phyloP scores from a whole-genome alignment of 2,329 filamentous ascomycete species.

The Aureobasidium sp. region DNA sequence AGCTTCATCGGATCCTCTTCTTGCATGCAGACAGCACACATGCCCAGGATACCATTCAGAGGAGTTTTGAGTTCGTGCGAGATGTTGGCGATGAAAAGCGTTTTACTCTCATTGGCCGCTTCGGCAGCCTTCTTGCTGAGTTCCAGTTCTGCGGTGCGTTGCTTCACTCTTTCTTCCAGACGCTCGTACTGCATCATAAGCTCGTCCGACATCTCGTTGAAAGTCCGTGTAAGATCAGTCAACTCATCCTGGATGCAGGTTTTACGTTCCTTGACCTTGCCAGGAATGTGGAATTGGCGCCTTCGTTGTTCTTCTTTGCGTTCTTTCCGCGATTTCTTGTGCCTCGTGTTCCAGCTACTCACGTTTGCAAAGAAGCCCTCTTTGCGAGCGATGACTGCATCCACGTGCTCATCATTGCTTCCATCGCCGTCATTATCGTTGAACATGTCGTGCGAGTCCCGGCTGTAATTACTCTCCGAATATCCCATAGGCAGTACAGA shows the following conservation, averaged over 20 bases:
- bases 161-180: constrained; percentile 74
- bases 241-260: constrained; percentile 74
- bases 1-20: constrained; percentile 72
- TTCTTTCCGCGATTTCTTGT: constrained; percentile 23
- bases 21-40: constrained; percentile 89
- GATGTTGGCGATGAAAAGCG: constrained; percentile 94
- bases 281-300: constrained; percentile 71
- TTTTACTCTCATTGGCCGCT: constrained; percentile 95
- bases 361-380: constrained; percentile 36
- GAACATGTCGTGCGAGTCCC: constrained; percentile 23
- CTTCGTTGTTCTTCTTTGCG: constrained; percentile 32
- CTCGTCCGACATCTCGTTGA: constrained; percentile 92
- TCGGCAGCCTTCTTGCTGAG: constrained; percentile 87
- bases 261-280: constrained; percentile 66
- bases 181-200: constrained; percentile 76
- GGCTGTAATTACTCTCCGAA: constrained; percentile 28
- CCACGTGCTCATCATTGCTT: constrained; percentile 40
- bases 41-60: constrained; percentile 88
- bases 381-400: constrained; percentile 32
- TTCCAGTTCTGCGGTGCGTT: constrained; percentile 76
- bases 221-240: constrained; percentile 74
- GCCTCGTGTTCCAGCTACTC: constrained; percentile 23
- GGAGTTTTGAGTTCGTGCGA: constrained; percentile 83
- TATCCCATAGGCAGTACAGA: constrained; percentile 60
- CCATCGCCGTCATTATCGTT: constrained; percentile 25